Evolutionary conservation across 164 flowering plant species (phyloP).

Genomic region (Umbellularia californica): DNA sequence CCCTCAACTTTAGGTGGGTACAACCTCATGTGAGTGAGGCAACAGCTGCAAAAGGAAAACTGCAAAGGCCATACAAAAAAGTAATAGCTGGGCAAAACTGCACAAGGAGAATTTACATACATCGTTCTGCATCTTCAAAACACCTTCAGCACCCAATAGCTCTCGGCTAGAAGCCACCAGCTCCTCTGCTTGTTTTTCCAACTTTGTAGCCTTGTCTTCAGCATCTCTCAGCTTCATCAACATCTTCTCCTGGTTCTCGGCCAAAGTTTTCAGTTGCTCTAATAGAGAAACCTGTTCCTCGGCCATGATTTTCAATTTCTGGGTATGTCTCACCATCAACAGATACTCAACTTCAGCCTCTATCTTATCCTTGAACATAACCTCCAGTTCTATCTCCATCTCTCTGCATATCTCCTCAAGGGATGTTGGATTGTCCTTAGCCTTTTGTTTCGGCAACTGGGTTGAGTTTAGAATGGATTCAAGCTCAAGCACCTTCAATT

Average conservation of each 20-base stretch:
- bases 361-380: slow-evolving; percentile 43
- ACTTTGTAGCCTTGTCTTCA: slow-evolving; percentile 29
- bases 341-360: slow-evolving; percentile 66
- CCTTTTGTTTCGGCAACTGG: slow-evolving; percentile 22
- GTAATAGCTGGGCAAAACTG: slow-evolving; percentile 39
- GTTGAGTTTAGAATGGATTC: slow-evolving; percentile 25
- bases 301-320: slow-evolving; percentile 26
- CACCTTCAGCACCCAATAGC: slow-evolving; percentile 29
- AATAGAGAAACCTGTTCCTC: slow-evolving; percentile 22
- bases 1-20: slow-evolving; percentile 46
- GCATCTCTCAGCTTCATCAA: slow-evolving; percentile 29
- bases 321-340: slow-evolving; percentile 26
- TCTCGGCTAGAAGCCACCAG: slow-evolving; percentile 27
- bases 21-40: slow-evolving; percentile 30
- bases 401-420: slow-evolving; percentile 10
- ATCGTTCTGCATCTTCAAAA: slow-evolving; percentile 29
- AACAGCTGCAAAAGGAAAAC: slow-evolving; percentile 29
- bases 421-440: slow-evolving; percentile 11
- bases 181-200: slow-evolving; percentile 36
- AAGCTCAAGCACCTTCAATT: slow-evolving; percentile 36
- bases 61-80: slow-evolving; percentile 33
- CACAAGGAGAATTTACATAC: slow-evolving; percentile 32
- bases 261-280: slow-evolving; percentile 28
- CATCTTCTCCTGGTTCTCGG: slow-evolving; percentile 31
- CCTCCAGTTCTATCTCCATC: slow-evolving; percentile 36